These are phyloP conservation scores for Erodium moschatum DNA, from an alignment of 441 rosid genomes.

Conservation along the genomic window DNA sequence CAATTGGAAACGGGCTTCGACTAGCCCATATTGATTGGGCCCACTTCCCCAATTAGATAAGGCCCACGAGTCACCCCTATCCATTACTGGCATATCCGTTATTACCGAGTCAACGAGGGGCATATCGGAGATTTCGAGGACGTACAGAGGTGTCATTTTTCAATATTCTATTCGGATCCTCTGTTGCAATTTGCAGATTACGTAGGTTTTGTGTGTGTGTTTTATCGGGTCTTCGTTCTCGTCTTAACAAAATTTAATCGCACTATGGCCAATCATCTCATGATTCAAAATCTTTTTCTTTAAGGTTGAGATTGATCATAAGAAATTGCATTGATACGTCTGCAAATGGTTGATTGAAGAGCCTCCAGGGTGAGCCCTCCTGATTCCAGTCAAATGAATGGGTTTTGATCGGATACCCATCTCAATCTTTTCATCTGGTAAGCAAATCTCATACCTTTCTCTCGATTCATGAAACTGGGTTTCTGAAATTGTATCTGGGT, in stretches of 20 bases:
- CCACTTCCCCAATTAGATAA: background rate
- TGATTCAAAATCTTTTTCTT: background rate
- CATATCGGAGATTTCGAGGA: background rate
- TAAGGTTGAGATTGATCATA: too few relatives aligned
- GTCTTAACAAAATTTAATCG: background rate
- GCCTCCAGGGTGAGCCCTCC: background rate
- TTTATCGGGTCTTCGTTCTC: background rate
- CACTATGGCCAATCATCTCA: background rate
- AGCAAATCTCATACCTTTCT: constrained; percentile 22
- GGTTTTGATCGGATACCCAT: background rate
- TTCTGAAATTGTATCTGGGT: background rate
- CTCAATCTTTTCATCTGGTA: constrained; percentile 20
- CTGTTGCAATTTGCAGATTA: background rate
- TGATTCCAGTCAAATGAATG: background rate
- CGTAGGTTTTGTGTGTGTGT: background rate
- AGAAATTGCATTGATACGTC: too few relatives aligned
- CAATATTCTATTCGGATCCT: background rate
- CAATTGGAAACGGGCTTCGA: too few relatives aligned
- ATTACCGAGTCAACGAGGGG: background rate
- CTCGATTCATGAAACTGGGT: constrained; percentile 16
- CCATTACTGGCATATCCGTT: background rate
- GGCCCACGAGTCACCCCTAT: background rate
- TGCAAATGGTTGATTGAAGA: background rate
- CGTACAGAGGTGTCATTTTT: background rate
- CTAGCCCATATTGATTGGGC: too few relatives aligned